Evolutionary conservation across 2,329 filamentous ascomycete species (phyloP).

Genomic region (Alternaria triticina): DNA sequence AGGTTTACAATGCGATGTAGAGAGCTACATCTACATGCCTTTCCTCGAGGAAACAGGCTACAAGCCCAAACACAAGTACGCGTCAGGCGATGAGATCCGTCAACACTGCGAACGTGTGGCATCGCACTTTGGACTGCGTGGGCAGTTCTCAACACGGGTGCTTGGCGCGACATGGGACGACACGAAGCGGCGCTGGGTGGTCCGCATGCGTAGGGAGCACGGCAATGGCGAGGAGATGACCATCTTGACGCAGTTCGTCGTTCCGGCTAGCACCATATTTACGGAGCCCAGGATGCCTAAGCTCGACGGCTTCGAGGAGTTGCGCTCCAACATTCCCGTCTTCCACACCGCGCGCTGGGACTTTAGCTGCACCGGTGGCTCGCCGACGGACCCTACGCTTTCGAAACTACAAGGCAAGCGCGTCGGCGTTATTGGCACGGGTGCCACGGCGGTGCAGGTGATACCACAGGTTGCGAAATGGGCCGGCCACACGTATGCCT

Average conservation of each 20-base stretch:
- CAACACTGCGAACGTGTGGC: conserved; percentile 46
- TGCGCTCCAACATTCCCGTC: conserved; percentile 39
- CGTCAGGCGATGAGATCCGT: conserved; percentile 54
- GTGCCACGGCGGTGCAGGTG: conserved; percentile 51
- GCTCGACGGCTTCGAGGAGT: conserved; percentile 47
- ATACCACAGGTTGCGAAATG: conserved; percentile 50
- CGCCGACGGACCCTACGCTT: conserved; percentile 32
- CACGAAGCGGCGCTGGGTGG: conserved; percentile 9
- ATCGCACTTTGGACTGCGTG: conserved; percentile 49
- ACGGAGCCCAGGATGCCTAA: conserved; percentile 49
- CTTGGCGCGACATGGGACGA: conserved; percentile 27
- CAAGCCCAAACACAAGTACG: conserved; percentile 59
- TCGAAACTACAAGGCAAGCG: conserved; percentile 34
- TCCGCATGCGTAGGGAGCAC: conserved; percentile 14
- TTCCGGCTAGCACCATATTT: conserved; percentile 43
- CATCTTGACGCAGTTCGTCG: not conserved
- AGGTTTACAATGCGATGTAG: conserved; percentile 62
- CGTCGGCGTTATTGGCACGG: conserved; percentile 54
- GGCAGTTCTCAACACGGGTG: conserved; percentile 33
- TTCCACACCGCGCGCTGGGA: conserved; percentile 57
- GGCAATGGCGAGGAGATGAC: conserved; percentile 11
- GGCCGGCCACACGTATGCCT: conserved; percentile 47
- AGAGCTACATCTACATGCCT: conserved; percentile 66
- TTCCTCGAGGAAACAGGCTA: conserved; percentile 66
- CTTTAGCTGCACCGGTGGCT: conserved; percentile 51